These are phyloP conservation scores for Pseudocercospora eumusae DNA, from an alignment of 2,329 filamentous ascomycete genomes.

Conservation along the genomic window DNA sequence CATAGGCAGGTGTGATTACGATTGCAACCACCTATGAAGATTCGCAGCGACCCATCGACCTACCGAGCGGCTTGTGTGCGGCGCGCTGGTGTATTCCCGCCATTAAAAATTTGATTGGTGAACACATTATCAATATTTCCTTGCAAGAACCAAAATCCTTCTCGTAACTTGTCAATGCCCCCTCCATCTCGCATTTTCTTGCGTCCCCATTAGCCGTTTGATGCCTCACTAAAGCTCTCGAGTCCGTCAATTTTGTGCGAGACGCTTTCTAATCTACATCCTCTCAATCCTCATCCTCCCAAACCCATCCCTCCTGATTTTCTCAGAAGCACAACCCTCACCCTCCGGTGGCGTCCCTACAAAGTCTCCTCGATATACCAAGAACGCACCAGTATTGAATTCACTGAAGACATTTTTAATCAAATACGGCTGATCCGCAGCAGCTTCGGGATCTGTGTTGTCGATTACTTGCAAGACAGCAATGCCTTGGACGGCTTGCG, in stretches of 20 bases:
- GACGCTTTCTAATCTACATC: background rate
- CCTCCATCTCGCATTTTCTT: background rate
- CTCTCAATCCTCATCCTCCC: background rate
- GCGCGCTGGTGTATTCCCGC: background rate
- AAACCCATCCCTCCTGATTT: background rate
- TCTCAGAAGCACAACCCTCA: background rate
- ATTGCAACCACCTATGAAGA: background rate
- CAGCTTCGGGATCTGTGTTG: background rate
- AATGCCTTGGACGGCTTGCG: constrained; percentile 32
- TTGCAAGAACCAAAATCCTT: no score
- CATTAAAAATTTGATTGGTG: no score
- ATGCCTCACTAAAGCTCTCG: no score
- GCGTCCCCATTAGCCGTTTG: background rate
- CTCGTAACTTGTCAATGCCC: background rate
- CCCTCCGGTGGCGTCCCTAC: background rate
- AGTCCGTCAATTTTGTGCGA: background rate
- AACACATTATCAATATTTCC: no score
- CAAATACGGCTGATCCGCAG: constrained; percentile 28
- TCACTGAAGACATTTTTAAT: constrained; percentile 33
- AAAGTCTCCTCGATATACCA: constrained; percentile 16
- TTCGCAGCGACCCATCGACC: background rate
- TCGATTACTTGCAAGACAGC: constrained; percentile 19
- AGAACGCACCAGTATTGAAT: constrained; percentile 30
- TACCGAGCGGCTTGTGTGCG: background rate
- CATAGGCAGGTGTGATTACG: background rate